A percentile compares a stretch with the other conserved stretches of the same genome.
These are phyloP conservation scores for Melanogaster broomeanus DNA, from an alignment of 768 basidiomycete genomes.

Conservation along the genomic window DNA sequence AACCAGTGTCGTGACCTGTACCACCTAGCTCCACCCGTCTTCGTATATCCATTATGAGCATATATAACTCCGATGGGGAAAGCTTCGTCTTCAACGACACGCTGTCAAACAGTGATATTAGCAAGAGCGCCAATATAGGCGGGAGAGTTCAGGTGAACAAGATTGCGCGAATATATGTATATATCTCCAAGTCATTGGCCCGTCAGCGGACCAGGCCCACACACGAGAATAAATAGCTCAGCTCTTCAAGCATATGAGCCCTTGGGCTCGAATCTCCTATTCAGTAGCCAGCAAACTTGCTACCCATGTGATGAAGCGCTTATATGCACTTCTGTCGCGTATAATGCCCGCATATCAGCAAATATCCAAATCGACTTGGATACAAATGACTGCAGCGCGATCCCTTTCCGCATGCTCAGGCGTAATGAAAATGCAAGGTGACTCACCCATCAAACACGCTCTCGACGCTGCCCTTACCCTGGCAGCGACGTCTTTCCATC, in stretches of 20 bases:
- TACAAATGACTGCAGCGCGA: not conserved
- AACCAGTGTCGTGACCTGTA: slow-evolving; percentile 29
- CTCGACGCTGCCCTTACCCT: slow-evolving; percentile 75
- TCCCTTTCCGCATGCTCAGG: not conserved
- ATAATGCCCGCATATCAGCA: not conserved
- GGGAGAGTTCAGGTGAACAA: not conserved
- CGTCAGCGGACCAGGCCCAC: no score
- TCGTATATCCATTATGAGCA: slow-evolving; percentile 72
- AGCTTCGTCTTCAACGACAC: slow-evolving; percentile 83
- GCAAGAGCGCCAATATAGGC: not conserved
- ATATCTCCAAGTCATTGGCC: no score
- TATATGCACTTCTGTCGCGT: not conserved
- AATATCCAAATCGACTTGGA: not conserved
- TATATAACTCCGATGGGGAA: slow-evolving; percentile 65
- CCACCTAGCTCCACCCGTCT: slow-evolving; percentile 73
- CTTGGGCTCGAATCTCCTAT: no score
- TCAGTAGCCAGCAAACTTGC: no score
- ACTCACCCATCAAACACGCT: slow-evolving; percentile 84
- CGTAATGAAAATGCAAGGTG: not conserved
- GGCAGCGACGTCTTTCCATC: slow-evolving; percentile 84
- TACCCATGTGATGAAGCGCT: not conserved
- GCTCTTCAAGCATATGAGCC: no score
- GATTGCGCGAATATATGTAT: no score
- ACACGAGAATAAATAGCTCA: no score
- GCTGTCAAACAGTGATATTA: slow-evolving; percentile 39